These are phyloP conservation scores for Exophiala phaeomuriformis DNA, from an alignment of 2,329 filamentous ascomycete genomes.

Conservation along the genomic window DNA sequence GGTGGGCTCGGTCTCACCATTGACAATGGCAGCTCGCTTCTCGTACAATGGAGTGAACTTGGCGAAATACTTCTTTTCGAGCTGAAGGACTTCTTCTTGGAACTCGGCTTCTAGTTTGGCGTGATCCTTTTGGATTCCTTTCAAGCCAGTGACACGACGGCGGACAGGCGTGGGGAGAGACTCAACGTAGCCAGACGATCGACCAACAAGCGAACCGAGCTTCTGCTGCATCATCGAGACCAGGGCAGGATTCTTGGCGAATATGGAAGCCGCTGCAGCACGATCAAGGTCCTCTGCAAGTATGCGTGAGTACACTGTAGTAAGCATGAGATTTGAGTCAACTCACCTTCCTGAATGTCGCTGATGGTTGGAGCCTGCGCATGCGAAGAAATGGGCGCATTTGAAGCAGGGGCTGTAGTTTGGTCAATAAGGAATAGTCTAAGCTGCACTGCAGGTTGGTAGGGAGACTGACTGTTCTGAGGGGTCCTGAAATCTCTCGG, in stretches of 20 bases:
- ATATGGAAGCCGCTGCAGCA: slow-evolving; percentile 78
- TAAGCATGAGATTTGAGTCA: slow-evolving; percentile 9
- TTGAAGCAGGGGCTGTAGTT: slow-evolving; percentile 59
- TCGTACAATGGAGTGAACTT: slow-evolving; percentile 97
- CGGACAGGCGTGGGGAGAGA: slow-evolving; percentile 83
- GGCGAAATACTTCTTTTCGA: slow-evolving; percentile 99
- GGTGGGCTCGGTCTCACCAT: slow-evolving; percentile 76
- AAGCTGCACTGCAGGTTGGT: not conserved
- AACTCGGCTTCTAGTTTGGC: slow-evolving; percentile 97
- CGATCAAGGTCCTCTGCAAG: slow-evolving; percentile 79
- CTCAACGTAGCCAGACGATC: slow-evolving; percentile 96
- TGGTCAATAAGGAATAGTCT: slow-evolving; percentile 9
- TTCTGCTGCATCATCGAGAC: slow-evolving; percentile 98
- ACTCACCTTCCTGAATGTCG: slow-evolving; percentile 89
- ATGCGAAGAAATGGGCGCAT: slow-evolving; percentile 94
- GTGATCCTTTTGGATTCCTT: slow-evolving; percentile 98
- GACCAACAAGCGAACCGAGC: slow-evolving; percentile 84
- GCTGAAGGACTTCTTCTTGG: slow-evolving; percentile 93
- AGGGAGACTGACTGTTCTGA: slow-evolving; percentile 65
- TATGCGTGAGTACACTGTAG: slow-evolving; percentile 18
- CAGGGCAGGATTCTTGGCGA: slow-evolving; percentile 89
- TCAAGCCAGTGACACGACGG: slow-evolving; percentile 86
- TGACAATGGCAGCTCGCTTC: slow-evolving; percentile 88
- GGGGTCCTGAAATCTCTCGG: slow-evolving; percentile 61
- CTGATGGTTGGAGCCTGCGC: slow-evolving; percentile 89